Percentiles rank a stretch among this genome's conserved stretches.
These are phyloP conservation scores for Backusella liffmaniae DNA, from an alignment of 192 early-diverging fungal species.

Conservation along the genomic window DNA sequence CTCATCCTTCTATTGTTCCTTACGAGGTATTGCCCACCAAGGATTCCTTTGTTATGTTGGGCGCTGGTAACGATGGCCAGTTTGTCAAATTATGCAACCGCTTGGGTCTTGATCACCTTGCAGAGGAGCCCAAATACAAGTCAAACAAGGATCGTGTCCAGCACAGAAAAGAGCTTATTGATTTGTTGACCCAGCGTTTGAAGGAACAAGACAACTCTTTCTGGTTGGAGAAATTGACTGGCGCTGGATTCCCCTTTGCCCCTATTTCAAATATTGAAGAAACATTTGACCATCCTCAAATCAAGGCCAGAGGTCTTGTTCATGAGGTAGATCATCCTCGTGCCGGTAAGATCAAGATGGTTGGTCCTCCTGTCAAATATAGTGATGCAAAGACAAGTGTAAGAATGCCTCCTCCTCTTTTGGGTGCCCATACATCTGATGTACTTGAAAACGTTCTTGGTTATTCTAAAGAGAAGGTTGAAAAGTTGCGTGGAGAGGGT, in stretches of 20 bases:
- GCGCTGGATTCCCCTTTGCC: slow-evolving; percentile 75
- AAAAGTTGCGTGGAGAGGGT: slow-evolving; percentile 32
- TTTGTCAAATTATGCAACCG: slow-evolving; percentile 65
- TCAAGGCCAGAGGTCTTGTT: slow-evolving; percentile 67
- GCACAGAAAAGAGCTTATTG: slow-evolving; percentile 65
- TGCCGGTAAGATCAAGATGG: slow-evolving; percentile 74
- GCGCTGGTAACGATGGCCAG: slow-evolving; percentile 88
- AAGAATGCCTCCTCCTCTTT: slow-evolving; percentile 71
- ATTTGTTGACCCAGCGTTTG: slow-evolving; percentile 55
- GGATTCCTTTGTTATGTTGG: slow-evolving; percentile 83
- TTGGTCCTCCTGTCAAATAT: slow-evolving; percentile 78
- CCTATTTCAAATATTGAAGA: slow-evolving; percentile 77
- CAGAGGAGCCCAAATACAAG: slow-evolving; percentile 48
- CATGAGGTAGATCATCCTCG: slow-evolving; percentile 80
- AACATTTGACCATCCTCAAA: slow-evolving; percentile 78
- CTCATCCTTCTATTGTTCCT: slow-evolving; percentile 90
- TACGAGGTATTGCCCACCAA: slow-evolving; percentile 83
- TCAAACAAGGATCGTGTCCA: slow-evolving; percentile 76
- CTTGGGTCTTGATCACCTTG: slow-evolving; percentile 51
- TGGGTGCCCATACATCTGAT: slow-evolving; percentile 89
- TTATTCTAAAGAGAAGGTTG: slow-evolving; percentile 61
- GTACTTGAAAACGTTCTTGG: slow-evolving; percentile 65
- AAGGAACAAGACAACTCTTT: slow-evolving; percentile 46
- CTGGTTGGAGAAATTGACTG: slow-evolving; percentile 67
- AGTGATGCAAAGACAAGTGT: slow-evolving; percentile 62